A percentile compares a stretch with the other conserved stretches of the same genome.
These are phyloP conservation scores for Arthrobotrys megalospora DNA, from an alignment of 2,329 filamentous ascomycete species.

Conservation along the genomic window DNA sequence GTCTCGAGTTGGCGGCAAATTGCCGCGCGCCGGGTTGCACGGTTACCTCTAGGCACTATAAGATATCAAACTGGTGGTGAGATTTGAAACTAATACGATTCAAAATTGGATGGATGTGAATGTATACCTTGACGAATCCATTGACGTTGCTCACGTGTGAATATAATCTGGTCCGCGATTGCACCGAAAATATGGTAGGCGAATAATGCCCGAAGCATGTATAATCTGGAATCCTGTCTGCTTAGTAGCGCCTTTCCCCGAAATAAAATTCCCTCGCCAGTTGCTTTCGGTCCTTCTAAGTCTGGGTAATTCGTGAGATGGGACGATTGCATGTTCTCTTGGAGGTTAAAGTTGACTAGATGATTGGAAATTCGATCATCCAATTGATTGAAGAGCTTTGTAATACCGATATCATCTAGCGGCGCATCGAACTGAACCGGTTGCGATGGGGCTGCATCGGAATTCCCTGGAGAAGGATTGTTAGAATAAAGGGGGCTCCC, in stretches of 20 bases:
- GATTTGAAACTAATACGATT: neutral
- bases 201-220: constrained; percentile 22
- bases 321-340: neutral
- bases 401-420: constrained; percentile 14
- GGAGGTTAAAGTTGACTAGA: constrained; percentile 11
- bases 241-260: neutral
- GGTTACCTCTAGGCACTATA: constrained; percentile 4
- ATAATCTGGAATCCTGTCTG: constrained; percentile 11
- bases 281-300: neutral
- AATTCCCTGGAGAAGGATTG: neutral
- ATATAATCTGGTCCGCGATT: neutral
- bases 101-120: neutral
- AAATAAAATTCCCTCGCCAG: neutral
- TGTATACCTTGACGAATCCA: constrained; percentile 17
- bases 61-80: neutral
- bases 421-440: constrained; percentile 9
- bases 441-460: neutral
- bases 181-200: constrained; percentile 16
- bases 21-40: neutral
- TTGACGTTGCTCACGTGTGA: neutral
- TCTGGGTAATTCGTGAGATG: neutral
- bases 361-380: constrained; percentile 19
- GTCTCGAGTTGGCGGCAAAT: constrained; percentile 9
- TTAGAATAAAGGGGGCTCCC: neutral
- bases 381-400: constrained; percentile 19